These are phyloP conservation scores for Ascochyta clinopodiicola DNA, from an alignment of 2,329 filamentous ascomycete genomes.

Conservation along the genomic window DNA sequence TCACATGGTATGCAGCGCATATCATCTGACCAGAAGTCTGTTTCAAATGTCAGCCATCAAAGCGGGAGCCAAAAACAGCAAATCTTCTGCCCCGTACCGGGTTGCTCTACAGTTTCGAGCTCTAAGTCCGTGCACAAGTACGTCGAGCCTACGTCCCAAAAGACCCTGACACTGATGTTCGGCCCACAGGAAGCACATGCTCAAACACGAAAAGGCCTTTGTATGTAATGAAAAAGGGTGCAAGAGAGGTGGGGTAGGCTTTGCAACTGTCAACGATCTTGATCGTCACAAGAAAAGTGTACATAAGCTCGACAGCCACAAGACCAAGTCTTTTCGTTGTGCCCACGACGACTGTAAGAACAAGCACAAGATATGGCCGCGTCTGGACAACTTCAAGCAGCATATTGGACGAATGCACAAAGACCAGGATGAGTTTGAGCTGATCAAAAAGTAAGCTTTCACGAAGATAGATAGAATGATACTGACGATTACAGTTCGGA, in stretches of 20 bases:
- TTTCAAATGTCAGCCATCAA: slow-evolving; percentile 29
- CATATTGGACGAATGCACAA: slow-evolving; percentile 76
- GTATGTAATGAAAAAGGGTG: slow-evolving; percentile 68
- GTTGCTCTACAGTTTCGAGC: slow-evolving; percentile 36
- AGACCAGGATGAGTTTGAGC: slow-evolving; percentile 51
- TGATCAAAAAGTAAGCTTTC: slow-evolving; percentile 55
- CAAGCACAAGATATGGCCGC: slow-evolving; percentile 75
- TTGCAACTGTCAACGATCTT: slow-evolving; percentile 81
- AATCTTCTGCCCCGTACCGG: slow-evolving; percentile 18
- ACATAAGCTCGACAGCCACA: slow-evolving; percentile 62
- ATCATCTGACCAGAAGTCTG: slow-evolving; percentile 33
- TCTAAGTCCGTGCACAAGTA: slow-evolving; percentile 49
- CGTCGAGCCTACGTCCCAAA: slow-evolving; percentile 14
- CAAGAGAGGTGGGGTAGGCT: slow-evolving; percentile 64
- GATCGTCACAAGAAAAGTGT: slow-evolving; percentile 78
- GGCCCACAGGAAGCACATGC: slow-evolving; percentile 73
- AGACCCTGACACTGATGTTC: slow-evolving; percentile 17
- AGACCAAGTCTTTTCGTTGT: slow-evolving; percentile 63
- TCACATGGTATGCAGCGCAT: slow-evolving; percentile 20
- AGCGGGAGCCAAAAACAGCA: slow-evolving; percentile 27
- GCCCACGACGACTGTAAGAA: slow-evolving; percentile 62
- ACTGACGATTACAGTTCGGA: slow-evolving; percentile 37
- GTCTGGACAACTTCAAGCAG: slow-evolving; percentile 84
- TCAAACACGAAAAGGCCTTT: slow-evolving; percentile 72
- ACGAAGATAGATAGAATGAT: neutral